Evolutionary conservation across 129 eudicot genomes (phyloP).

Genomic region (Helichrysum umbraculigerum): DNA sequence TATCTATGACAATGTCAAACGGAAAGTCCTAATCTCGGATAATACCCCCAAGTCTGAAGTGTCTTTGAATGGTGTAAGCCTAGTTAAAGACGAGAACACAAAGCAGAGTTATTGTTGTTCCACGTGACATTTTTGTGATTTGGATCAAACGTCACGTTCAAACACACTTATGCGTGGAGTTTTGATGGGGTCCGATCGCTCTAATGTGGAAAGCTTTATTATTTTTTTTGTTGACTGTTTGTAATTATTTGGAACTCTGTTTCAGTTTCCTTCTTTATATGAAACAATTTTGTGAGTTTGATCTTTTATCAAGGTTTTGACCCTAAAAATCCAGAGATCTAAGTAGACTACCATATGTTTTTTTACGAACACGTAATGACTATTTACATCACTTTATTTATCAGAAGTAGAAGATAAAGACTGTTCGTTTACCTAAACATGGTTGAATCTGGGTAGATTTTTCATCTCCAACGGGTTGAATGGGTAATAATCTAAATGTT

Average conservation of each 20-base stretch:
- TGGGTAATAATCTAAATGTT: neutral
- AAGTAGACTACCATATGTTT: too few species aligned
- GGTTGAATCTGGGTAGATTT: neutral
- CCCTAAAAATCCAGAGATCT: neutral
- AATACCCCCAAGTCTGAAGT: constrained; percentile 80
- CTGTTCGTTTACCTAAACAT: too few species aligned
- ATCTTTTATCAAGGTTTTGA: constrained; percentile 1
- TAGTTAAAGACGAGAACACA: constrained; percentile 44
- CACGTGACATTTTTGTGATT: constrained; percentile 26
- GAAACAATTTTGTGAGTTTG: constrained; percentile 5
- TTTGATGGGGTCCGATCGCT: constrained; percentile 3
- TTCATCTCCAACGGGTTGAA: neutral
- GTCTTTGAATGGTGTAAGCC: constrained; percentile 67
- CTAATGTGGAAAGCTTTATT: neutral
- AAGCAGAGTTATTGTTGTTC: constrained; percentile 67
- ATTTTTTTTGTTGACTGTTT: neutral
- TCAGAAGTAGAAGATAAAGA: too few species aligned
- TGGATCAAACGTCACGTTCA: constrained; percentile 11
- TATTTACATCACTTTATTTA: neutral
- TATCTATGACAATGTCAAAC: constrained; percentile 63
- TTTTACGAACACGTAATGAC: neutral
- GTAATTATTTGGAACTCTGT: constrained; percentile 21
- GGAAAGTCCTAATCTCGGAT: constrained; percentile 74
- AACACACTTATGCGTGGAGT: neutral
- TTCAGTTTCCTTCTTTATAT: constrained; percentile 6